Percentiles rank a stretch among this genome's conserved stretches.
phyloP scores from a whole-genome alignment of 1,284 basidiomycete species.

The Melampsora larici-populina region DNA sequence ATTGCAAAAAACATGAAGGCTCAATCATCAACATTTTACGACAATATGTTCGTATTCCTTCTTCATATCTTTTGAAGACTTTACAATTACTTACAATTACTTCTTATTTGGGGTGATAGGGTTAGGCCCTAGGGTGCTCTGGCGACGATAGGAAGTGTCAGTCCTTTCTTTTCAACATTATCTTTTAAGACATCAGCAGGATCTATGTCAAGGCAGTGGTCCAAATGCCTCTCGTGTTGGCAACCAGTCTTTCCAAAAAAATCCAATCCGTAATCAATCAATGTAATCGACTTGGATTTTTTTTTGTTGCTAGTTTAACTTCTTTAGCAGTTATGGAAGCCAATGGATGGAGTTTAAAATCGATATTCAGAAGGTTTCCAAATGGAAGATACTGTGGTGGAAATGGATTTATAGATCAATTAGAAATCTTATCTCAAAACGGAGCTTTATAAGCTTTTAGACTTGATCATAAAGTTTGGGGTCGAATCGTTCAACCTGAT shows the following conservation, averaged over 20 bases:
- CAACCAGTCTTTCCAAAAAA: too few species aligned
- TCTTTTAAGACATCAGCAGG: neutral
- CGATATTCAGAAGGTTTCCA: constrained; percentile 59
- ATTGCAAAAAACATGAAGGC: constrained; percentile 20
- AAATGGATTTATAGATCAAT: constrained; percentile 90
- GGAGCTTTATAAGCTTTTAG: constrained; percentile 95
- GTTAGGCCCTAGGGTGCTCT: constrained; percentile 39
- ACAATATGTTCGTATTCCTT: constrained; percentile 3
- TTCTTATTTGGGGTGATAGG: neutral
- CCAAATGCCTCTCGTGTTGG: constrained; percentile 12
- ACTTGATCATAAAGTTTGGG: constrained; percentile 86
- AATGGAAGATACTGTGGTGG: constrained; percentile 96
- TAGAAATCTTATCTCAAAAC: constrained; percentile 90
- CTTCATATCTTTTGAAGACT: neutral
- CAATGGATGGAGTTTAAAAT: constrained; percentile 84
- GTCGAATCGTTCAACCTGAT: constrained; percentile 99
- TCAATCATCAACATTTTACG: constrained; percentile 24
- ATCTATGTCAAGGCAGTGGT: constrained; percentile 14
- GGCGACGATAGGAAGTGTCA: constrained; percentile 24
- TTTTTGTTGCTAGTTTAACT: constrained; percentile 67
- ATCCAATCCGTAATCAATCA: too few species aligned
- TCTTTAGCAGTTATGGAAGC: constrained; percentile 93
- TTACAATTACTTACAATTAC: too few species aligned
- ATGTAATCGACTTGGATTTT: too few species aligned
- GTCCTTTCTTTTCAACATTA: neutral